Evolutionary conservation across 108 stramenopile species (phyloP).

Genomic region (Stephanodiscus triporus): DNA sequence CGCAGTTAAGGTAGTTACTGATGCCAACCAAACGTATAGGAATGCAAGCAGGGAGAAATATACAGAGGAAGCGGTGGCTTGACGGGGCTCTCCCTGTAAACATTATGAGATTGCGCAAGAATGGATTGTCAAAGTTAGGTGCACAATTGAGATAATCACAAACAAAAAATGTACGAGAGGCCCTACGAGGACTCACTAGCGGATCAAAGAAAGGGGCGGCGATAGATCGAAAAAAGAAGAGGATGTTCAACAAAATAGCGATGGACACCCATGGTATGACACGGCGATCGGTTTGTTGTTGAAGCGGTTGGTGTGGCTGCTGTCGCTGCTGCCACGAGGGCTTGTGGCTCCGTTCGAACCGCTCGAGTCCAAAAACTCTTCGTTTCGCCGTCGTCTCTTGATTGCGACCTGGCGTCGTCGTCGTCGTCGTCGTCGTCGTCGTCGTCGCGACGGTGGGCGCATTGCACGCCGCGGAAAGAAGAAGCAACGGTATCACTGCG

Average conservation of each 20-base stretch:
- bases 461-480: background rate
- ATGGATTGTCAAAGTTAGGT: background rate
- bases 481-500: background rate
- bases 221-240: slow-evolving; percentile 43
- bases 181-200: slow-evolving; percentile 39
- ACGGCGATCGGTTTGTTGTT: slow-evolving; percentile 20
- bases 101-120: background rate
- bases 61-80: slow-evolving; percentile 43
- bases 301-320: background rate
- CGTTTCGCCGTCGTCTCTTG: background rate
- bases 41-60: slow-evolving; percentile 52
- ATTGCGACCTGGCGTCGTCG: background rate
- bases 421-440: slow-evolving; percentile 1
- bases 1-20: slow-evolving; percentile 49
- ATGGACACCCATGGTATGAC: slow-evolving; percentile 49
- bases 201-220: slow-evolving; percentile 54
- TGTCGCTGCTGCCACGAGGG: background rate
- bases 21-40: slow-evolving; percentile 54
- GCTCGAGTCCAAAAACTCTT: background rate
- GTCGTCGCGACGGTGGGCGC: background rate
- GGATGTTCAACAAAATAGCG: slow-evolving; percentile 39
- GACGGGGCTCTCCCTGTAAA: slow-evolving; percentile 51
- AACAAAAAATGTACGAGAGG: too few relatives aligned
- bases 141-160: background rate
- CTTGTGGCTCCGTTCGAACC: background rate